Evolutionary conservation across 2,329 filamentous ascomycete species (phyloP), one percentile per base, ranked within the genome.

Genomic region (Metarhizium anisopliae): DNA sequence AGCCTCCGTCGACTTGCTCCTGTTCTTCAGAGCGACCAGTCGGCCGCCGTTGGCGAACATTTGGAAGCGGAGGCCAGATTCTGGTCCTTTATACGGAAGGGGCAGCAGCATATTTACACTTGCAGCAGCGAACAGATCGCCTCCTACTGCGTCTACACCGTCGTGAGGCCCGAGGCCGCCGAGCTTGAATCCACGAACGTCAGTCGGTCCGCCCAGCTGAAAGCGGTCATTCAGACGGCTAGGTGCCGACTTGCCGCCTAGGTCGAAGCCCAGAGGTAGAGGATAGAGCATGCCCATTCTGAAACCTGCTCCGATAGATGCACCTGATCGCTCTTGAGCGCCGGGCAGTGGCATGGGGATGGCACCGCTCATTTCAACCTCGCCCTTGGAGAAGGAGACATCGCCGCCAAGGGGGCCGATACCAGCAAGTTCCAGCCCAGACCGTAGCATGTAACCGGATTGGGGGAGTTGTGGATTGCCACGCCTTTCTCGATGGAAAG

Each of bases 191-290:
- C 94, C 94, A 55, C 94, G 89, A 14, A 99, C 89, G 67, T 96
- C 93, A 3, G 91, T 96, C 3, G 94, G 93, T 0, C 94, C 94
- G 47, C 94, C 94, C 36, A 99, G 87, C 66, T 91, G 85, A 75
- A 99, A 99, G 49, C 94, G 90, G 70, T 99, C 94, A 68, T 95
- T 96, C 65, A 97, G 81, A 35, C 90, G 84, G 61, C 89, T 95
- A 4, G 86, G 82, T 29, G 80, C 77, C 0, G 86, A 80, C 20
- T 75, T 74, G 51, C 75, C 74, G 18, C 71, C 65, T 53, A 78
- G 63, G 16, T 74, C 70, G 62, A 78, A 82, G 6, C 83, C 83
- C 7, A 87, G 74, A 2, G 89, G 80, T 16, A 99, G 76, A 1
- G 94, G 94, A 67, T 87, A 95, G 8, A 99, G 77, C 51, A 96